phyloP scores from a whole-genome alignment of 208 protist species.

The Crithidia brevicula region DNA sequence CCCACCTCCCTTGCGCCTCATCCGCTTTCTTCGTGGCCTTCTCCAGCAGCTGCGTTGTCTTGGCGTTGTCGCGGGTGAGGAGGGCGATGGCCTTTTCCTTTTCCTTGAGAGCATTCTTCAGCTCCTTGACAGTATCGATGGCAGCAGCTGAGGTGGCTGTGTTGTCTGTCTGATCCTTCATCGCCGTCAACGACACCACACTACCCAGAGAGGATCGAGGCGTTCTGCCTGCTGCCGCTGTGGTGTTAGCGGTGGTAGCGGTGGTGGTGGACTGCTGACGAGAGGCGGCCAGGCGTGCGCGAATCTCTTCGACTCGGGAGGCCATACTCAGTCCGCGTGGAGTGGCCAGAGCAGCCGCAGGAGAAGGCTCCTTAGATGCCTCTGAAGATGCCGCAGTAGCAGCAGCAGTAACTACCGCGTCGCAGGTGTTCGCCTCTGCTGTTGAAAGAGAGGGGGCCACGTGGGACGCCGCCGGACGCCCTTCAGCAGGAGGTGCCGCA shows the following conservation, averaged over 20 bases:
- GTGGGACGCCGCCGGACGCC: too few species aligned
- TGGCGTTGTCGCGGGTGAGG: conserved; percentile 2
- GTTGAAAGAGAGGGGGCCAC: neutral
- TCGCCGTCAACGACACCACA: neutral
- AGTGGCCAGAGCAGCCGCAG: neutral
- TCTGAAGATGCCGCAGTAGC: neutral
- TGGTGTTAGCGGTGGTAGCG: neutral
- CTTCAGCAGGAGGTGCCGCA: too few species aligned
- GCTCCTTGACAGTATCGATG: conserved; percentile 16
- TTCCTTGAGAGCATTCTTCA: conserved; percentile 12
- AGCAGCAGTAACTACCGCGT: too few species aligned
- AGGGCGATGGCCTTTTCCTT: conserved; percentile 19
- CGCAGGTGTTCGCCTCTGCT: too few species aligned
- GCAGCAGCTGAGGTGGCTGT: too few species aligned
- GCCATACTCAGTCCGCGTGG: neutral
- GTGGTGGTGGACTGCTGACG: conserved; percentile 2
- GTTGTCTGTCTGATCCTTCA: neutral
- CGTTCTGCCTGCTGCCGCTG: too few species aligned
- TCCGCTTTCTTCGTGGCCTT: conserved; percentile 10
- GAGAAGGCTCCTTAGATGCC: neutral
- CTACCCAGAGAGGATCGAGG: conserved; percentile 5
- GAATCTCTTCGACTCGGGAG: neutral
- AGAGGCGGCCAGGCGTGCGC: conserved; percentile 9
- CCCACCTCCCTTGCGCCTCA: conserved; percentile 17
- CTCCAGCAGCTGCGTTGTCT: conserved; percentile 3